Base-by-base conservation (phyloP, 2,329 filamentous ascomycete species). In the Nothophaeocryptopus gaeumannii region DNA sequence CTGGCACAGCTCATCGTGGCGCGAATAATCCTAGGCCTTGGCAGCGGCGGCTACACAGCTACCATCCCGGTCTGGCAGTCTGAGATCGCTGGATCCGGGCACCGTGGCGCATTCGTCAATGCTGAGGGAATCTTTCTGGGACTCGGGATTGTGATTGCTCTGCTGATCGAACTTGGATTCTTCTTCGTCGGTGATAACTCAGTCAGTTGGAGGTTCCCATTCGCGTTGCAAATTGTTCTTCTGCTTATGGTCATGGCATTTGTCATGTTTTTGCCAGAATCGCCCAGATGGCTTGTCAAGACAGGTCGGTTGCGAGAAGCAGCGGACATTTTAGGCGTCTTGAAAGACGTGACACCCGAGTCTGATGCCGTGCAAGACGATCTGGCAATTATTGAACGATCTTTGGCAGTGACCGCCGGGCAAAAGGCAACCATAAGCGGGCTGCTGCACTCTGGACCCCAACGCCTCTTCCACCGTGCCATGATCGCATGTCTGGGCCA, bases 401-500 rank as follows among this genome's bases (percentile, higher is more conserved):
- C n/a, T 85, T 90, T 60, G 67, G 67, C 47, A 53, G 13, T 45
- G 10, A 69, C 68, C 5, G 70, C 71, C n/a, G 46, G 40, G 10
- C 34, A 42, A 47, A 10, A 56, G 45, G 20, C 20, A 7, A 26
- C 20, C 20, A n/a, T 47, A 13, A 53, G 34, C 13, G 53, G 56
- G 31, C 33, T 58, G 5, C 35, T 56, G 15, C 51, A 32, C 20
- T 51, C 56, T 16, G 47, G 44, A 3, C 41, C 37, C 16, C 48
- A 37, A 26, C 69, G 70, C 60, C 56, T 85, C 2, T 75, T 84
- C 60, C 83, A 80, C 1, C 74, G 76, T 40, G 82, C 82, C 54
- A 83, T 84, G 45, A 74, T 86, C 5, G 82, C 81, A 2, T 73
- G 78, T 0, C 76, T 74, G 8, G 75, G 75, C 4, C 81, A 85